Evolutionary conservation across 2,329 filamentous ascomycete genomes (phyloP).

Genomic region (Neonectria hederae): DNA sequence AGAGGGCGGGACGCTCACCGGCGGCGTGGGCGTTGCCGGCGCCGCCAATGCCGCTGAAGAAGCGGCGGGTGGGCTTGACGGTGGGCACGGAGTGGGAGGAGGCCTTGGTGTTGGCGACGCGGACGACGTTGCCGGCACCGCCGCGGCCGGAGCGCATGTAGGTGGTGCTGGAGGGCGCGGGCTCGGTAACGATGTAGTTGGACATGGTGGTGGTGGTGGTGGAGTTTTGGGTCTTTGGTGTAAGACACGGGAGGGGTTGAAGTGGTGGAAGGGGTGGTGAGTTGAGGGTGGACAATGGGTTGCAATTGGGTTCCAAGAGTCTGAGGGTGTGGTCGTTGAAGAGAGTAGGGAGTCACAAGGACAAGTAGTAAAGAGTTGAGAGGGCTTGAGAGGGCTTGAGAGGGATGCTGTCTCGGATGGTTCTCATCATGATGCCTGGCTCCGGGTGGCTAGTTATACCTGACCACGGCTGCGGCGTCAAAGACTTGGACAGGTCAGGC

Average conservation of each 20-base stretch:
- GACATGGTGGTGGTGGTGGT: constrained; percentile 35
- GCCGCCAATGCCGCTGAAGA: constrained; percentile 73
- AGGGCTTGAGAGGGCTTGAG: constrained; percentile 20
- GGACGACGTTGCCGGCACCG: constrained; percentile 66
- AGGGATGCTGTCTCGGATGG: constrained; percentile 5
- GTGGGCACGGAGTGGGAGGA: constrained; percentile 57
- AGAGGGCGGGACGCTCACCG: constrained; percentile 57
- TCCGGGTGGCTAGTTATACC: constrained; percentile 38
- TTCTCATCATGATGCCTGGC: constrained; percentile 26
- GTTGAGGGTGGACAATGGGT: neutral
- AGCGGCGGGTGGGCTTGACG: constrained; percentile 55
- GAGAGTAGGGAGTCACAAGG: neutral
- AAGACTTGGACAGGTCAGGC: constrained; percentile 20
- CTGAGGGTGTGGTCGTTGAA: neutral
- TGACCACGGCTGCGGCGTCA: constrained; percentile 9
- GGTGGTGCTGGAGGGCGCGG: constrained; percentile 44
- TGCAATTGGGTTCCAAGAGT: neutral
- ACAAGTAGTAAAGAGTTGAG: neutral
- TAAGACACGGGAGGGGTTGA: neutral
- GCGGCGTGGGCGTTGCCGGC: constrained; percentile 69
- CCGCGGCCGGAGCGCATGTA: constrained; percentile 64
- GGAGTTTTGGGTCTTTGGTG: neutral
- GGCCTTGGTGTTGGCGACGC: constrained; percentile 53
- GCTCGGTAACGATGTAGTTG: constrained; percentile 47
- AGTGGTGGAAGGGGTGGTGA: neutral